Conservation (phyloP, 2,329 filamentous ascomycete species). For the Dactylellina haptotyla region DNA sequence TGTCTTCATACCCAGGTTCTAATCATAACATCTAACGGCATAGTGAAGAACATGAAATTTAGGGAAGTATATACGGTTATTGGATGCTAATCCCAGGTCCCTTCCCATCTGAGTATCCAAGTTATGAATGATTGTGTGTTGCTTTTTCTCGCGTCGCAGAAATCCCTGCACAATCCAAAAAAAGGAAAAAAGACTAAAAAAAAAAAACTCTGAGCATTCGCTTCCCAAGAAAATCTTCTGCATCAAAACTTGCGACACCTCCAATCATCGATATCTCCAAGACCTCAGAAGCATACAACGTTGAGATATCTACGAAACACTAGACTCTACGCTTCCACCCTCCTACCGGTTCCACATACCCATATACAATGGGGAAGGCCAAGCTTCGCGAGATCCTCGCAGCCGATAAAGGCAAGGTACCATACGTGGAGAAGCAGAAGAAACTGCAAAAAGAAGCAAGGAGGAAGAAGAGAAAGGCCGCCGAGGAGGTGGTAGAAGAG, state of each 20-base stretch:
- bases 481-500: conserved; percentile 59
- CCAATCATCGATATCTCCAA: no score
- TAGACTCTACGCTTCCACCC: no score
- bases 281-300: no score
- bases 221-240: neutral
- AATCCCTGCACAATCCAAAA: conserved; percentile 40
- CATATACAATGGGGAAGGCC: conserved; percentile 59
- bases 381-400: conserved; percentile 68
- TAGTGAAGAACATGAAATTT: no score
- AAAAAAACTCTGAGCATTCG: conserved; percentile 37
- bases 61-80: no score
- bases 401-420: conserved; percentile 68
- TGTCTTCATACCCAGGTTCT: no score
- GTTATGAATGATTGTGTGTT: conserved; percentile 3
- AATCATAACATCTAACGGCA: no score
- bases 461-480: conserved; percentile 64
- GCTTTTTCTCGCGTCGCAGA: conserved; percentile 50
- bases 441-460: conserved; percentile 61
- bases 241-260: no score
- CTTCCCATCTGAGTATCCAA: neutral
- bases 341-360: no score
- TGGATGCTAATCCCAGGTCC: neutral
- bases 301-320: no score
- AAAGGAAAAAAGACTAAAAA: conserved; percentile 1
- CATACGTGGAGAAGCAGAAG: conserved; percentile 62